Evolutionary conservation across 768 basidiomycete genomes (phyloP).

Genomic region (Pleurotus salmoneostramineus): DNA sequence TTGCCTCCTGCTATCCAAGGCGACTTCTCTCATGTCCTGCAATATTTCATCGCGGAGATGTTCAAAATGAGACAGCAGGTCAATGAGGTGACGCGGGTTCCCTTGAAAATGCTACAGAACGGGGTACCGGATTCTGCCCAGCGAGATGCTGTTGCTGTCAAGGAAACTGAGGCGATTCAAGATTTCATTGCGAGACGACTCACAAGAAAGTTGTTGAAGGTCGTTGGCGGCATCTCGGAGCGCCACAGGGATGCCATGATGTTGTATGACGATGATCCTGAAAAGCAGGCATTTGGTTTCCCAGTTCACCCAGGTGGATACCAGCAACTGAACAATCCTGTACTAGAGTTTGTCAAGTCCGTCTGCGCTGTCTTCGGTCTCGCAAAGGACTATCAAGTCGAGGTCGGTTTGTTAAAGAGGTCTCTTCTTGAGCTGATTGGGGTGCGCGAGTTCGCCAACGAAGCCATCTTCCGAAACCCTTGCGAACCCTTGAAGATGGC

Average conservation of each 20-base stretch:
- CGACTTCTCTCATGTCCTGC: constrained; percentile 70
- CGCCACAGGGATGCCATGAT: constrained; percentile 57
- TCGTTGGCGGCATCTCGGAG: constrained; percentile 59
- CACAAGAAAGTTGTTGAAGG: constrained; percentile 74
- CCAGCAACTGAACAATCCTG: constrained; percentile 71
- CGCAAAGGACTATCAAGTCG: constrained; percentile 76
- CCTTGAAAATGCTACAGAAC: constrained; percentile 64
- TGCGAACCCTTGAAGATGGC: constrained; percentile 83
- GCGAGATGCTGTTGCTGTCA: constrained; percentile 59
- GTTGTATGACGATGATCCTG: constrained; percentile 37
- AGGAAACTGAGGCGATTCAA: constrained; percentile 64
- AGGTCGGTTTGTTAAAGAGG: constrained; percentile 85
- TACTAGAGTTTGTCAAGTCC: constrained; percentile 88
- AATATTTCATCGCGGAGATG: constrained; percentile 82
- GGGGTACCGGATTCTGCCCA: constrained; percentile 64
- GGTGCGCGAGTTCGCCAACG: constrained; percentile 80
- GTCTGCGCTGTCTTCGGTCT: constrained; percentile 78
- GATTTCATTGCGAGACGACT: constrained; percentile 79
- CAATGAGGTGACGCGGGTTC: constrained; percentile 58
- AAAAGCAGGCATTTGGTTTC: constrained; percentile 61
- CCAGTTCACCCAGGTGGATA: constrained; percentile 87
- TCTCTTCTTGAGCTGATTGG: constrained; percentile 87
- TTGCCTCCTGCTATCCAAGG: constrained; percentile 79
- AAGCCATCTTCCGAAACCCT: constrained; percentile 87
- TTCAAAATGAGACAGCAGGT: constrained; percentile 69